Evolutionary conservation across 257 asterid species (phyloP), one percentile per base, ranked within the genome.

Genomic region (Lavandula angustifolia): DNA sequence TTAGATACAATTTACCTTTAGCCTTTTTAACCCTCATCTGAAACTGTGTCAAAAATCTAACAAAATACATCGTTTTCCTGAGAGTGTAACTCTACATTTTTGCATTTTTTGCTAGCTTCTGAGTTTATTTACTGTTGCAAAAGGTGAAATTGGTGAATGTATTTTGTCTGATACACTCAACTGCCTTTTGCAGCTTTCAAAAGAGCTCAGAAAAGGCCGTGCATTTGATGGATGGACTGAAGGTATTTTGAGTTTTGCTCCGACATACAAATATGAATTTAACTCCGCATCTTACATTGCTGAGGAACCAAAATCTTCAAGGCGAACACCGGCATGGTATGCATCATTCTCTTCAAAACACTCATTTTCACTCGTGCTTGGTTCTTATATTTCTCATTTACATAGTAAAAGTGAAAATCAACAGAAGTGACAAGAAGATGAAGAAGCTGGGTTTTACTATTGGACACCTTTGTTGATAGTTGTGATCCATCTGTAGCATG

Each of bases 141-240:
- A 5, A 48, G 58, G 35, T 56, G 41, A 48, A 61, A 18, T 40
- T 47, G 18, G 29, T 46, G 18, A 8, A 6, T 17, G n/a, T 33
- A 18, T 52, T 60, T 38, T 29, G 10, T 35, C 46, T 65, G 57
- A 69, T 60, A 42, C 16, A 53, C 50, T 56, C 60, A 10, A 33
- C 64, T 71, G 59, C 59, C 70, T 63, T 56, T 77, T 73, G 73
- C 76, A 91, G 96, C 96, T 91, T 50, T 67, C 54, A 59, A 85
- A 61, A 53, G 97, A 92, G 83, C 77, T 92, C 59, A 81, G 72
- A 59, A 92, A 89, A 79, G 97, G 94, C 38, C 86, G 84, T 35
- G 86, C 84, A 70, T 92, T 92, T 79, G 96, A 87, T 72, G 97
- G 99, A 78, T 92, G 99, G 99, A 84, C 89, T 13, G 97, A 92